Conservation (phyloP, 805 yeast species). For the Ogataea populi-albae region DNA sequence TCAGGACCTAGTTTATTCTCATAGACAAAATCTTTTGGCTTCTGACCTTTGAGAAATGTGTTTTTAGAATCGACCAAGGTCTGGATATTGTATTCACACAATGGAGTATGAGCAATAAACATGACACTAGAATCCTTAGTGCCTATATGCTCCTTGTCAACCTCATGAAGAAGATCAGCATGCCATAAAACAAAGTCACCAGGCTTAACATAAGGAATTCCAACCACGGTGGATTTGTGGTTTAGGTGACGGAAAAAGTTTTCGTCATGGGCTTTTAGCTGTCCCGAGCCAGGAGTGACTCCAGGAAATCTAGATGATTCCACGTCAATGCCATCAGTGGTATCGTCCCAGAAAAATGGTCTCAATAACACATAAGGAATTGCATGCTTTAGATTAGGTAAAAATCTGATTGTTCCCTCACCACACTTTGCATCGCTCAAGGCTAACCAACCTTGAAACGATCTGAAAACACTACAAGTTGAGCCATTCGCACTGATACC, state of each 20-base stretch:
- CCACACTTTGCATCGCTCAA: slow-evolving; percentile 35
- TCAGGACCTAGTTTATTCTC: slow-evolving; percentile 9
- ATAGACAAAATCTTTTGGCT: slow-evolving; percentile 11
- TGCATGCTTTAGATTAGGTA: slow-evolving; percentile 35
- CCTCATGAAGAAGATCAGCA: slow-evolving; percentile 40
- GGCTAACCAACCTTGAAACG: slow-evolving; percentile 44
- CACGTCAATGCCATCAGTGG: slow-evolving; percentile 23
- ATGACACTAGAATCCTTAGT: slow-evolving; percentile 36
- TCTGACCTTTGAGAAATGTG: slow-evolving; percentile 6
- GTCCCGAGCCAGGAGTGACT: slow-evolving; percentile 35
- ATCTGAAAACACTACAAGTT: slow-evolving; percentile 33
- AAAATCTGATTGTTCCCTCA: slow-evolving; percentile 38
- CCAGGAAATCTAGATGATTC: slow-evolving; percentile 33
- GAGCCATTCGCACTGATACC: slow-evolving; percentile 7
- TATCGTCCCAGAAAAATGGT: slow-evolving; percentile 35
- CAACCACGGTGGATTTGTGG: slow-evolving; percentile 29
- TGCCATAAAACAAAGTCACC: slow-evolving; percentile 47
- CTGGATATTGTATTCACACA: slow-evolving; percentile 19
- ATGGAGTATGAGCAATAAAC: slow-evolving; percentile 37
- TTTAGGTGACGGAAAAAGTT: slow-evolving; percentile 34
- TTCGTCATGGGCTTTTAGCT: slow-evolving; percentile 25
- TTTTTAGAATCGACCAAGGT: slow-evolving; percentile 7
- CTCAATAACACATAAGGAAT: slow-evolving; percentile 39
- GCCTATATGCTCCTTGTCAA: slow-evolving; percentile 38
- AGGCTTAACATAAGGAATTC: slow-evolving; percentile 35